phyloP scores from a whole-genome alignment of 202 grass and related monocot species.

The Tripidium arundinaceum region DNA sequence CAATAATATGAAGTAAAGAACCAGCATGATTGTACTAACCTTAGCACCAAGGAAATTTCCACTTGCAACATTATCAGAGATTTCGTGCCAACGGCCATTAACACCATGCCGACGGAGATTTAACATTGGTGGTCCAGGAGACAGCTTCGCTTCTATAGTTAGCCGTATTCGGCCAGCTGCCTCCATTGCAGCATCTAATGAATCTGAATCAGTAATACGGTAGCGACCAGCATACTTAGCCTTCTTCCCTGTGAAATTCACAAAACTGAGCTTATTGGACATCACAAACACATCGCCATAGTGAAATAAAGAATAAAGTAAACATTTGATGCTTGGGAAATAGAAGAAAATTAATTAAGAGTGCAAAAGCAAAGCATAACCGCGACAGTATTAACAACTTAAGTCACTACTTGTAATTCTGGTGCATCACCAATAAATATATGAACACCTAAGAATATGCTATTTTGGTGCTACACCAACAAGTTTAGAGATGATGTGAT shows the following conservation, averaged over 20 bases:
- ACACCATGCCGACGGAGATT: conserved; percentile 91
- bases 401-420: neutral
- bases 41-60: conserved; percentile 97
- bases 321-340: neutral
- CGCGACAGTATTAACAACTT: neutral
- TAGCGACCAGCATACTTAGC: conserved; percentile 75
- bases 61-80: conserved; percentile 77
- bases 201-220: conserved; percentile 80
- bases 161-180: conserved; percentile 80
- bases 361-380: neutral
- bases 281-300: neutral
- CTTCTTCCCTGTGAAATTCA: conserved; percentile 52
- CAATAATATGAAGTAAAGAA: conserved; percentile 1
- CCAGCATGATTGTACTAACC: conserved; percentile 31
- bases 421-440: neutral
- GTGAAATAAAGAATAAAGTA: neutral
- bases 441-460: neutral
- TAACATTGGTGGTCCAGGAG: conserved; percentile 87
- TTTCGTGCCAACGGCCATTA: conserved; percentile 80
- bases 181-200: conserved; percentile 85
- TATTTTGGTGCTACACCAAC: neutral
- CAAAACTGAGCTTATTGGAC: conserved; percentile 8
- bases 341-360: neutral
- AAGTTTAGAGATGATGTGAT: neutral
- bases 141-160: conserved; percentile 90